Evolutionary conservation across 2,329 filamentous ascomycete species (phyloP), one percentile per base, ranked within the genome.

Genomic region (Dendryphion nanum): DNA sequence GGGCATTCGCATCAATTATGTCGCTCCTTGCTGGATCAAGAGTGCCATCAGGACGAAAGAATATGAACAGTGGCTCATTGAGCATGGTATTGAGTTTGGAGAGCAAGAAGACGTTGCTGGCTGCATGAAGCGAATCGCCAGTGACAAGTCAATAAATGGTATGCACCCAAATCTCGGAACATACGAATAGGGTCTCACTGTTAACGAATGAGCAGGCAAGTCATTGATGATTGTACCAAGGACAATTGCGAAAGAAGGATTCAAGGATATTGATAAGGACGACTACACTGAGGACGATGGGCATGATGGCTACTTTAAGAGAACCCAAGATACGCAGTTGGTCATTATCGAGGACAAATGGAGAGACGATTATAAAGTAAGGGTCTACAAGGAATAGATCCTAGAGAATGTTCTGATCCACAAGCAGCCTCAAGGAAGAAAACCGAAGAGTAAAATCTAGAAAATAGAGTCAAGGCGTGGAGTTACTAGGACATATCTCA

Each of bases 1-100:
- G 37, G 61, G 60, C 5, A 71, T 75, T 24, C 59, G 74, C 1
- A 69, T 76, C 31, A 72, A 71, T 37, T 67, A 73, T 28, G 68
- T 40, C 5, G 38, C 38, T 8, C 38, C 38, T 4, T 40, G 38
- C 28, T 53, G 50, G 50, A 51, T 51, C 30, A 53, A 50, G 35
- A 45, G 41, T 17, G 47, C 50, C 4, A 53, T 53, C 13, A 33
- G 50, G 10, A 68, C 63, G 3, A 61, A 62, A 13, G 66, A 72
- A 38, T 68, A 69, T 17, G 68, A 70, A 36, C 62, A 64, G 23
- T 69, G 65, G 62, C 48, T 71, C 2, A 38, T 65, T 0, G 61
- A 66, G 31, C 55, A 49, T 2, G 68, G 68, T 1, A 60, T 72
- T 33, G 63, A 71, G 16, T 72, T 72, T 43, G 49, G 47, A 15